These are phyloP conservation scores for Xylaria castorea DNA, from an alignment of 495 filamentous ascomycete species.

Conservation along the genomic window DNA sequence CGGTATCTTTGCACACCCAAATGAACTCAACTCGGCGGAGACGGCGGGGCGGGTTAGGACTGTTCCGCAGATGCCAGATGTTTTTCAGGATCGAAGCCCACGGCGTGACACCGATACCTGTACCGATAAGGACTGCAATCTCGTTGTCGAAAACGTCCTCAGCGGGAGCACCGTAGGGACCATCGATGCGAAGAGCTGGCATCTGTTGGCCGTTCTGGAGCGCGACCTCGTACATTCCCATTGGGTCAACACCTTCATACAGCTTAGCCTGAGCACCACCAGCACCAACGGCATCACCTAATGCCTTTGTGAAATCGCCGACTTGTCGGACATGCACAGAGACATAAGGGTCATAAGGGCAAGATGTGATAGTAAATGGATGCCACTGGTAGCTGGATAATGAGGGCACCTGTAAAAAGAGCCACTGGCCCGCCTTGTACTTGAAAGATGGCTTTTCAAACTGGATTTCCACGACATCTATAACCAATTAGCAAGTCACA, in stretches of 20 bases:
- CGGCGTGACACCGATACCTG: conserved; percentile 96
- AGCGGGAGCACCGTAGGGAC: conserved; percentile 94
- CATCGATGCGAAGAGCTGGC: conserved; percentile 88
- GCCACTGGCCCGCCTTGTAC: conserved; percentile 98
- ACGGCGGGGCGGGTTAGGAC: conserved; percentile 83
- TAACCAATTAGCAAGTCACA: conserved; percentile 40
- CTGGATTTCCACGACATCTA: conserved; percentile 96
- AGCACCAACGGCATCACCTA: conserved; percentile 92
- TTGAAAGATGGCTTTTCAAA: conserved; percentile 95
- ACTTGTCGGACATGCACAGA: conserved; percentile 95
- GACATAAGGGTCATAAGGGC: conserved; percentile 92
- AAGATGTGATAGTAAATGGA: conserved; percentile 99
- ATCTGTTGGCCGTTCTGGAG: conserved; percentile 89
- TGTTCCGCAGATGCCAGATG: conserved; percentile 93
- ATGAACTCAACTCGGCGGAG: conserved; percentile 97
- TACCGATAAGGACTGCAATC: conserved; percentile 95
- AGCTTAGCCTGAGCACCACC: conserved; percentile 82
- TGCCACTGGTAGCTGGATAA: conserved; percentile 95
- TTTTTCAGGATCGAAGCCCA: conserved; percentile 98
- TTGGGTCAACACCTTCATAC: conserved; percentile 87
- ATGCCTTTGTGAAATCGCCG: conserved; percentile 87
- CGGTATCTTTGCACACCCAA: conserved; percentile 97
- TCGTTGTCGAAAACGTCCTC: conserved; percentile 99
- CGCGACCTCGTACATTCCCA: conserved; percentile 98
- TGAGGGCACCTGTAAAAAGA: conserved; percentile 91